Percentiles rank a stretch among this genome's conserved stretches.
Evolutionary conservation across 2,329 filamentous ascomycete species (phyloP).

Genomic region (Colletotrichum agaves): DNA sequence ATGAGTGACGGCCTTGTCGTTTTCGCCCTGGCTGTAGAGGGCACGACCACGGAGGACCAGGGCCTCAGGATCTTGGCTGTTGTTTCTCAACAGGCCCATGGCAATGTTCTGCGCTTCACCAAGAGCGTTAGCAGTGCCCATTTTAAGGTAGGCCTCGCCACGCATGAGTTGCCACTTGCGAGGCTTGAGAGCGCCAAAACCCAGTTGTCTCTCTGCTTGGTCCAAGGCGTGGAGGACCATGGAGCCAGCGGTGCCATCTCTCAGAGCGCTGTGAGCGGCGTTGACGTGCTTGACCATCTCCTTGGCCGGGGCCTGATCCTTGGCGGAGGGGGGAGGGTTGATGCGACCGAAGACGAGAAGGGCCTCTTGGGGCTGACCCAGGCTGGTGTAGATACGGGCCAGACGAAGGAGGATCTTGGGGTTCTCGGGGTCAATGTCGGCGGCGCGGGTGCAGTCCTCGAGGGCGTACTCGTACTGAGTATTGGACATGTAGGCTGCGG

Average conservation of each 20-base stretch:
- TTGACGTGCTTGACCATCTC: conserved; percentile 86
- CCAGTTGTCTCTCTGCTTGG: conserved; percentile 85
- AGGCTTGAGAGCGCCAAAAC: conserved; percentile 78
- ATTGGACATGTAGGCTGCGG: conserved; percentile 92
- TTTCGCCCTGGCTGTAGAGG: conserved; percentile 91
- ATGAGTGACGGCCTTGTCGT: conserved; percentile 92
- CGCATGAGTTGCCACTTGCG: conserved; percentile 95
- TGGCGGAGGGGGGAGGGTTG: conserved; percentile 81
- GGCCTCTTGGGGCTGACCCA: conserved; percentile 89
- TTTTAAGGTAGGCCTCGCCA: conserved; percentile 90
- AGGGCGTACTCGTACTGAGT: conserved; percentile 82
- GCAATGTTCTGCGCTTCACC: conserved; percentile 94
- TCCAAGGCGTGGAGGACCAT: conserved; percentile 94
- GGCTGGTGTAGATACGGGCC: conserved; percentile 87
- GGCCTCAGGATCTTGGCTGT: conserved; percentile 93
- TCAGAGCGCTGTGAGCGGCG: conserved; percentile 81
- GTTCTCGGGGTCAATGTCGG: conserved; percentile 86
- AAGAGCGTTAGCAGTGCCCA: conserved; percentile 88
- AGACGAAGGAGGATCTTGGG: conserved; percentile 88
- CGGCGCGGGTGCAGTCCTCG: conserved; percentile 85
- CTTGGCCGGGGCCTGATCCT: conserved; percentile 84
- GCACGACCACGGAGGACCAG: conserved; percentile 88
- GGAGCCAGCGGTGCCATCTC: conserved; percentile 81
- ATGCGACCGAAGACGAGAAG: conserved; percentile 85
- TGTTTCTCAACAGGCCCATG: conserved; percentile 85